Evolutionary conservation across 768 basidiomycete species (phyloP), one percentile per base, ranked within the genome.

Genomic region (Daedalea quercina): DNA sequence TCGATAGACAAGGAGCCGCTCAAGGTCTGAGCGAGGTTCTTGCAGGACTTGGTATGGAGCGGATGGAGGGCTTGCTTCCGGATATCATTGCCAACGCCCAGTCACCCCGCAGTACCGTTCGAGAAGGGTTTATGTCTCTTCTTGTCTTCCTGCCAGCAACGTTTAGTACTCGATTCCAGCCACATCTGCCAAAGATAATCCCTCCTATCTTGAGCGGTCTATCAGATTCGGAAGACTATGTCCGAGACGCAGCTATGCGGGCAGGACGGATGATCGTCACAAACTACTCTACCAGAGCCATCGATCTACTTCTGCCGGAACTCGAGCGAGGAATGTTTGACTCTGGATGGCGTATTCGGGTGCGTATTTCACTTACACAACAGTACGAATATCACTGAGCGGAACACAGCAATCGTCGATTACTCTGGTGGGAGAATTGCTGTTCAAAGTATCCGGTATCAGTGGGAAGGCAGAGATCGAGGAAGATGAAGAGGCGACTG

Each of bases 241-340:
- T 98, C 9, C 79, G 95, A 23, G 94, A 98, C 57, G 94, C 95
- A 11, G 94, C 95, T 3, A 97, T 98, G 94, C 82, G 91, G 33
- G 94, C 95, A n/a, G 94, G 95, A 53, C 78, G 96, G 57, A 98
- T 98, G 93, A 87, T 98, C 58, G 90, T 99, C 58, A 86, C 84
- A 54, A 96, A 94, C 67, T 97, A 98, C 72, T 88, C 94, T 11
- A 81, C 61, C 63, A 90, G 84, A 65, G 95, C 95, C 4, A 91
- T 98, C 52, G 95, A 98, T 57, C 74, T 99, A 22, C 76, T 99
- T 19, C 73, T 99, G 8, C 96, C 95, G 1, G 94, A 97, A 67
- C 80, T 98, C 35, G 94, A 98, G 67, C 80, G 76, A 33, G 93
- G 94, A 0, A 94, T 99, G 85, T 93, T 98, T 66, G 94, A 98